Evolutionary conservation across 768 basidiomycete species (phyloP).

Genomic region (Tricholoma sp.): DNA sequence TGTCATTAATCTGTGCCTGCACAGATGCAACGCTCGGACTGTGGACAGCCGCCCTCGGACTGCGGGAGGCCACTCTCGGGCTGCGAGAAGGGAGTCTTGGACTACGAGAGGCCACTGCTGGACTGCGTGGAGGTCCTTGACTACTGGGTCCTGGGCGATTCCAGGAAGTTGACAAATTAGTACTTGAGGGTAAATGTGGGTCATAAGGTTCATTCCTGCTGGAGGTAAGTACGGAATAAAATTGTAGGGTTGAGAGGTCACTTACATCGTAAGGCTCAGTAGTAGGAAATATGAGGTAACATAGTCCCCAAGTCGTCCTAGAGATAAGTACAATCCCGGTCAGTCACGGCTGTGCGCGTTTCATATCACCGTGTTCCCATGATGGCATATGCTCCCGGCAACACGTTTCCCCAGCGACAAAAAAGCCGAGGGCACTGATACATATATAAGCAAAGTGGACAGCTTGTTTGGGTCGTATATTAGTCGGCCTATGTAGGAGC

Average conservation of each 20-base stretch:
- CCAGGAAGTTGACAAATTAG: neutral
- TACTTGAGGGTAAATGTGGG: neutral
- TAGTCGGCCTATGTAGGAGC: too few species aligned
- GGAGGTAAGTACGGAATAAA: neutral
- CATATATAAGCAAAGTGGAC: too few species aligned
- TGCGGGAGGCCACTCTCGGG: too few species aligned
- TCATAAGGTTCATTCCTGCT: neutral
- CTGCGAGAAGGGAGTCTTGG: neutral
- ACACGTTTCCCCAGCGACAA: neutral
- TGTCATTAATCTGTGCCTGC: conserved; percentile 91
- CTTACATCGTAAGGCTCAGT: neutral
- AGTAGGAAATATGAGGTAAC: neutral
- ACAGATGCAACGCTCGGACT: conserved; percentile 51
- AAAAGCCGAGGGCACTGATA: neutral
- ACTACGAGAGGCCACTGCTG: conserved; percentile 38
- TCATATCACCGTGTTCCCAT: neutral
- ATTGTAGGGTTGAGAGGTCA: neutral
- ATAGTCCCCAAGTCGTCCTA: neutral
- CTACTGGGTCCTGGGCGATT: neutral
- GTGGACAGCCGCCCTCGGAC: too few species aligned
- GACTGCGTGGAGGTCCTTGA: neutral
- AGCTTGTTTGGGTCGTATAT: too few species aligned
- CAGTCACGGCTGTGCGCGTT: neutral
- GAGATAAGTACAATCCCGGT: neutral
- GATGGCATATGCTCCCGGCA: neutral